phyloP scores from a whole-genome alignment of 805 yeast species.

The Zygosaccharomyces lentus region DNA sequence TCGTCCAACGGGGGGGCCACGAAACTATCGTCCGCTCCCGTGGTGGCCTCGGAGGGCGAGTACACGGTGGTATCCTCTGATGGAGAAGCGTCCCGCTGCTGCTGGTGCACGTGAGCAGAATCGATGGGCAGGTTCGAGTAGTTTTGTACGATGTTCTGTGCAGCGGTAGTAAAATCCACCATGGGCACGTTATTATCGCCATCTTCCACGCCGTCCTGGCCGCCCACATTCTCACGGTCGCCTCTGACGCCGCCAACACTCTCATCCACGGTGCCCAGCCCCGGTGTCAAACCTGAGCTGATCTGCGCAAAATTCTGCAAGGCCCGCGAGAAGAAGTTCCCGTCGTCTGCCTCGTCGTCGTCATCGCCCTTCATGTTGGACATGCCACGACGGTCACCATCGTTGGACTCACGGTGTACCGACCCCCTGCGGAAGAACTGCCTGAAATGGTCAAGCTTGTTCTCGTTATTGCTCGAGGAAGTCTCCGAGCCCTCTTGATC shows the following conservation, averaged over 20 bases:
- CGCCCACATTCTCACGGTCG: constrained; percentile 36
- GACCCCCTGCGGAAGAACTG: constrained; percentile 21
- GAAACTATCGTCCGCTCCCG: constrained; percentile 21
- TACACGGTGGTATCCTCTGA: constrained; percentile 21
- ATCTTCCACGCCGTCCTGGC: constrained; percentile 26
- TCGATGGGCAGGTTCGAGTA: constrained; percentile 36
- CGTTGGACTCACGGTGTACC: constrained; percentile 5
- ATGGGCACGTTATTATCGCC: constrained; percentile 42
- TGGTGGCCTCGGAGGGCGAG: constrained; percentile 8
- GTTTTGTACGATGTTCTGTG: constrained; percentile 48
- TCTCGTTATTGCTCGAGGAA: constrained; percentile 14
- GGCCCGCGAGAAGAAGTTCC: constrained; percentile 29
- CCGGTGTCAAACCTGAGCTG: constrained; percentile 36
- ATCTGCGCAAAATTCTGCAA: constrained; percentile 30
- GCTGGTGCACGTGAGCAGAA: constrained; percentile 2
- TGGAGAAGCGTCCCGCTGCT: background rate
- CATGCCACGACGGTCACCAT: constrained; percentile 9
- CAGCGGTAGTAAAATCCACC: constrained; percentile 47
- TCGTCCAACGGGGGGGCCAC: constrained; percentile 44
- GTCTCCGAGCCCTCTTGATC: constrained; percentile 16
- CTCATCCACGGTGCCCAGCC: constrained; percentile 24
- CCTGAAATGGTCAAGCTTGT: constrained; percentile 22
- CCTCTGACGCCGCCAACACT: constrained; percentile 22
- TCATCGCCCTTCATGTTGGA: constrained; percentile 15
- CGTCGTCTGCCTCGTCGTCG: constrained; percentile 23